phyloP scores from a whole-genome alignment of 2,329 filamentous ascomycete species.

The Fusarium mundagurra region DNA sequence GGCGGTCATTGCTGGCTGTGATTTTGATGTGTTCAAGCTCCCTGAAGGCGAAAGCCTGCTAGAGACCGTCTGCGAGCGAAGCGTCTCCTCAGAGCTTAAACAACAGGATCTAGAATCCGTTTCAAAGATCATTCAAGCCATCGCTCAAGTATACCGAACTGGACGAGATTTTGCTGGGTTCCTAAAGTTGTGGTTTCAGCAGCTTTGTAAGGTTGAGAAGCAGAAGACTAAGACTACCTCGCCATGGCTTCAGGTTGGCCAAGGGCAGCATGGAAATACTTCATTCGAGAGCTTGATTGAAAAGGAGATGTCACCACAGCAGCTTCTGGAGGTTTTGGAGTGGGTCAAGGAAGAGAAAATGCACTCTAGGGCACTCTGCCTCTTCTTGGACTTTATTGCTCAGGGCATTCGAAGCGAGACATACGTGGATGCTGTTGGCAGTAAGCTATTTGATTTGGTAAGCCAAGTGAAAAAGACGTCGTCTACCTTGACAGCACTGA shows the following conservation, averaged over 20 bases:
- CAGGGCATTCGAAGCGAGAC: constrained; percentile 54
- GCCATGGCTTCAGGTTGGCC: constrained; percentile 48
- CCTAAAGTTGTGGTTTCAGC: constrained; percentile 57
- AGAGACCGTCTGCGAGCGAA: constrained; percentile 51
- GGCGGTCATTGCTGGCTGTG: constrained; percentile 54
- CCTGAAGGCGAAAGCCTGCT: constrained; percentile 53
- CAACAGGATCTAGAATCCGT: constrained; percentile 38
- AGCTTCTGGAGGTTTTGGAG: constrained; percentile 55
- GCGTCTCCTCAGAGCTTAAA: constrained; percentile 35
- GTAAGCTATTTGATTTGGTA: constrained; percentile 51
- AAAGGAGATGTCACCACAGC: constrained; percentile 55
- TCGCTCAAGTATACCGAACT: constrained; percentile 57
- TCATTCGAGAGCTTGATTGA: constrained; percentile 48
- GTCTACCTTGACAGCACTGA: constrained; percentile 47
- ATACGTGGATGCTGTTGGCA: constrained; percentile 54
- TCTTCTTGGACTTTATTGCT: constrained; percentile 56
- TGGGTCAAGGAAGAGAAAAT: constrained; percentile 52
- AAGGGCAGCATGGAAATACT: constrained; percentile 24
- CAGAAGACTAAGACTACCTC: constrained; percentile 41
- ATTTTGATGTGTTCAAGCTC: constrained; percentile 59
- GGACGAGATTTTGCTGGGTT: constrained; percentile 58
- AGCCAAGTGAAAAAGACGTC: constrained; percentile 45
- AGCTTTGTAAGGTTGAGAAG: constrained; percentile 51
- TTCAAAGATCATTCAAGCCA: constrained; percentile 52
- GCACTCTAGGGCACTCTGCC: constrained; percentile 48